Conservation (phyloP, 345 rosid species). For the Lepidium didymum region DNA sequence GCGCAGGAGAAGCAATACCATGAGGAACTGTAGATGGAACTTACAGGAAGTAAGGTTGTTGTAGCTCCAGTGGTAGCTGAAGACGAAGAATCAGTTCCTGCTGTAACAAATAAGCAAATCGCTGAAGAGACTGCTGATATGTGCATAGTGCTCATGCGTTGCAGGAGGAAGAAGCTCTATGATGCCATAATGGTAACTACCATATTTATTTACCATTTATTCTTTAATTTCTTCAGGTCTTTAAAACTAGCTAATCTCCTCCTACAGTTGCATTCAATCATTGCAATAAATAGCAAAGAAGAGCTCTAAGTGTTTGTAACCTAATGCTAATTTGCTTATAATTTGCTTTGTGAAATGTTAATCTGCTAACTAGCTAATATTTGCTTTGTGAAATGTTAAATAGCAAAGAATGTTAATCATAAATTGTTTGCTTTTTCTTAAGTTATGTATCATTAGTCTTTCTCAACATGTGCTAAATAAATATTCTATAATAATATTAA, state of each 20-base stretch:
- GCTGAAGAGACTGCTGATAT: slow-evolving; percentile 36
- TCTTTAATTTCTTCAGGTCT: not conserved
- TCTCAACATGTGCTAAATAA: not conserved
- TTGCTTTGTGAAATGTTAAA: no score
- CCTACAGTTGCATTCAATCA: not conserved
- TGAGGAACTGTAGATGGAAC: slow-evolving; percentile 65
- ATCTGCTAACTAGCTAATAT: not conserved
- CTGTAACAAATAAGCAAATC: slow-evolving; percentile 28
- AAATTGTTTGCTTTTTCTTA: not conserved
- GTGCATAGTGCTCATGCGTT: slow-evolving; percentile 44
- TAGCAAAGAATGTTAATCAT: no score
- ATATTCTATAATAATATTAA: no score
- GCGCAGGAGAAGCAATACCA: slow-evolving; percentile 73
- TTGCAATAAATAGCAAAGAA: not conserved
- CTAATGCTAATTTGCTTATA: not conserved
- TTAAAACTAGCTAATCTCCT: not conserved
- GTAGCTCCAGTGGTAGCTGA: slow-evolving; percentile 7
- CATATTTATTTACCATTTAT: not conserved
- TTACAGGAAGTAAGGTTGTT: slow-evolving; percentile 26
- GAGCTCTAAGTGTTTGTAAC: not conserved
- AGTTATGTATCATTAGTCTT: not conserved
- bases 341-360: no score
- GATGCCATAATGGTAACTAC: slow-evolving; percentile 58
- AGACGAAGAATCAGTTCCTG: slow-evolving; percentile 34
- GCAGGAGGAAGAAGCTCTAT: slow-evolving; percentile 55